A percentile compares a stretch with the other conserved stretches of the same genome.
These are phyloP conservation scores for Dianthus caryophyllus DNA, from an alignment of 148 eudicot species.

Conservation along the genomic window DNA sequence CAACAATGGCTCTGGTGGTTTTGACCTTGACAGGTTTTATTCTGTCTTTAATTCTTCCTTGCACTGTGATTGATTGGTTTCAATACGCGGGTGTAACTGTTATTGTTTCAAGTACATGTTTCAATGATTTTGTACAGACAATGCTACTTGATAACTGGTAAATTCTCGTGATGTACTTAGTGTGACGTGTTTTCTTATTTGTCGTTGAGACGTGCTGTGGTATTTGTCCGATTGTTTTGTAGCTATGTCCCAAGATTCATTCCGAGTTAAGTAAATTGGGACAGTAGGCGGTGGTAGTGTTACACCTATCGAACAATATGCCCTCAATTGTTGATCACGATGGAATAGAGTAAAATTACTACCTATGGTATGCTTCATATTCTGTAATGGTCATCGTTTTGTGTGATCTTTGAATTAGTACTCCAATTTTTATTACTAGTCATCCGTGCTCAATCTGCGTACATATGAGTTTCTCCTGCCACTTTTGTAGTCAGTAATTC, in stretches of 20 bases:
- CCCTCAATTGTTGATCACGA: no score
- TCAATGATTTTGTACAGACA: background rate
- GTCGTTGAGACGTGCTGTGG: background rate
- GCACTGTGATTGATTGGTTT: background rate
- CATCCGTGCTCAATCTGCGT: no score
- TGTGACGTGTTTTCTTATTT: background rate
- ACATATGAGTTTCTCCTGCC: no score
- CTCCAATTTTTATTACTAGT: no score
- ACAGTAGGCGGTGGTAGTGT: no score
- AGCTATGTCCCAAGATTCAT: background rate
- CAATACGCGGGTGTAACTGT: background rate
- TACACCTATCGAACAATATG: no score
- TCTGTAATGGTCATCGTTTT: no score
- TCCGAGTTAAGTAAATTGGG: background rate
- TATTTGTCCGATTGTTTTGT: background rate
- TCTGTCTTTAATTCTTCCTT: background rate
- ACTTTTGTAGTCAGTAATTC: no score
- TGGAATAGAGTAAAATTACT: no score
- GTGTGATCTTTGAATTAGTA: no score
- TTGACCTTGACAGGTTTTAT: slow-evolving; percentile 53
- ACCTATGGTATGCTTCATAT: no score
- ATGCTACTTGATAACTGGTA: background rate
- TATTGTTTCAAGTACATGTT: background rate
- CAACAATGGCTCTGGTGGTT: slow-evolving; percentile 34
- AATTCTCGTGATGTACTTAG: background rate